Evolutionary conservation across 1,139 yeast species (phyloP).

Genomic region (Kodamaea sp.): DNA sequence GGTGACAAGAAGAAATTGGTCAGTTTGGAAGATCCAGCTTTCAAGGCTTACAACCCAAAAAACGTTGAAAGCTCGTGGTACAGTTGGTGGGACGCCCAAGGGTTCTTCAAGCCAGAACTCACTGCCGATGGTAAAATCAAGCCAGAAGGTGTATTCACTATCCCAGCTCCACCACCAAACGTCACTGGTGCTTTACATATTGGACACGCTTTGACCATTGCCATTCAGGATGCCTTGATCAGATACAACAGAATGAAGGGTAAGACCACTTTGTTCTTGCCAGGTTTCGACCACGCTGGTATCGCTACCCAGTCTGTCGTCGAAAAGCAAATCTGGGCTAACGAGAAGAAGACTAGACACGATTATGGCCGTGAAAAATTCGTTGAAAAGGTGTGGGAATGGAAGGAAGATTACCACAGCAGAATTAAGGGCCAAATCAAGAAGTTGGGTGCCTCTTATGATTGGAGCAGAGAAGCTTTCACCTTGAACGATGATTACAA

Average conservation of each 20-base stretch:
- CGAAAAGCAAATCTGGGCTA: constrained; percentile 92
- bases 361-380: constrained; percentile 93
- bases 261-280: constrained; percentile 86
- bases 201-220: constrained; percentile 95
- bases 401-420: constrained; percentile 93
- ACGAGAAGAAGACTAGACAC: constrained; percentile 87
- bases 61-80: constrained; percentile 98
- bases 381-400: constrained; percentile 89
- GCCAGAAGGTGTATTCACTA: constrained; percentile 82
- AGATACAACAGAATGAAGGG: constrained; percentile 98
- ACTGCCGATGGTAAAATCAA: constrained; percentile 71
- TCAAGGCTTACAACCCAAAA: constrained; percentile 90
- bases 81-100: constrained; percentile 93
- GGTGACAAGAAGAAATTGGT: constrained; percentile 91
- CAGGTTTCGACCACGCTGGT: constrained; percentile 99
- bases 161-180: constrained; percentile 99
- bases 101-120: constrained; percentile 85
- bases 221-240: constrained; percentile 91
- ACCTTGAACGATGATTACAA: constrained; percentile 81
- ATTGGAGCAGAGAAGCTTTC: constrained; percentile 93
- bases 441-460: constrained; percentile 93
- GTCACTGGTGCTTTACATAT: constrained; percentile 98
- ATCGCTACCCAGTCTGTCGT: constrained; percentile 98
- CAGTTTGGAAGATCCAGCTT: constrained; percentile 86
- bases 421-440: constrained; percentile 84